Base-by-base conservation (phyloP, 345 rosid species). In the Arabidopsis suecica region DNA sequence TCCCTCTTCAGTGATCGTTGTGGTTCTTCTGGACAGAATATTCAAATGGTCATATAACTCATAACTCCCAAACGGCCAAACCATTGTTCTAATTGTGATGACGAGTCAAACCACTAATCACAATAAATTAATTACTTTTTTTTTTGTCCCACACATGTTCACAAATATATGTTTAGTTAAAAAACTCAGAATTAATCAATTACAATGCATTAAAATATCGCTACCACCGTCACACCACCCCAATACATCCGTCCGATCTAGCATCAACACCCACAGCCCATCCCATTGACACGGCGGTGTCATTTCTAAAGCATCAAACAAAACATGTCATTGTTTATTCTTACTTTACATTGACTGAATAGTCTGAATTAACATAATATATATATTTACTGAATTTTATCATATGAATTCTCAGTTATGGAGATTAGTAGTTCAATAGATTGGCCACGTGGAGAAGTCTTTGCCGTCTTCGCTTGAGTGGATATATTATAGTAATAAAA, bases 391-490 rank as follows among this genome's bases (percentile, higher is more conserved):
- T 33, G 5, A 57, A 34, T 14, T 57, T 44, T 13, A 33, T 34
- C 74, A 70, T 37, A 58, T 59, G 66, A 9, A 22, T 34, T 22
- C 59, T 37, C 60, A 71, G 25, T 48, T 34, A 22, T 59, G 49
- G 51, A 36, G 38, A 48, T 20, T 34, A 59, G 57, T 37, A 48
- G 59, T 36, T 42, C 53, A 28, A 48, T 4, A 9, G 67, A 60
- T 71, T 48, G 49, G 23, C 75, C 75, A 71, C 75, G 49, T 71
- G 75, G 40, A 36, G 13, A 71, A 70, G 7, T 47, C 1, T 36
- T 59, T 48, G 36, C 67, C 49, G 49, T 71, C 75, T 48, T 34
- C 9, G 13, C 6, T 48, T 10, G 45, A 12, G 37, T 53, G 61
- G 61, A 38, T 54, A 10, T 69, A 32, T 30, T 12, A 23, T 57